Evolutionary conservation across 169 alveolate genomes (phyloP).

Genomic region (Besnoitia besnoiti): DNA sequence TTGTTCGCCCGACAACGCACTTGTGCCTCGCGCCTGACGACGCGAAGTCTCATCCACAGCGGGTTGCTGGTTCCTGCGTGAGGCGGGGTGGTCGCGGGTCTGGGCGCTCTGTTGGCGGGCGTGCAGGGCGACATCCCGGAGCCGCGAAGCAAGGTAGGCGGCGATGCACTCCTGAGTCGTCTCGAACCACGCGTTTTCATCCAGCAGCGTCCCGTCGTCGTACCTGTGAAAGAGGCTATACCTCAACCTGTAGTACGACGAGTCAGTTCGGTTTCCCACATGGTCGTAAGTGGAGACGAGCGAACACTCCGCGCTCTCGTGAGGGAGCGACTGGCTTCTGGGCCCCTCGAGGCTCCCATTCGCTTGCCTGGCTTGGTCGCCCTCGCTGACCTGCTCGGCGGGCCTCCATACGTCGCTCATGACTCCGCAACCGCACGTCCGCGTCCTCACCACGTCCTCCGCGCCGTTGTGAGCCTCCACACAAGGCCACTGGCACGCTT

Average conservation of each 20-base stretch:
- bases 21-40: too few species aligned
- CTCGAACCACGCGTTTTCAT: conserved; percentile 32
- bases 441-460: not conserved
- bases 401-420: not conserved
- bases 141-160: conserved; percentile 3
- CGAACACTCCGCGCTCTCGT: not conserved
- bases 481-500: not conserved
- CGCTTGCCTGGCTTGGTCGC: not conserved
- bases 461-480: not conserved
- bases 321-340: not conserved
- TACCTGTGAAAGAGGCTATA: conserved; percentile 14
- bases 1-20: too few species aligned
- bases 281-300: not conserved
- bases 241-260: conserved; percentile 6
- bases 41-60: too few species aligned
- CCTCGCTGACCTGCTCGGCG: not conserved
- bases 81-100: too few species aligned
- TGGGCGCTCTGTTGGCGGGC: not conserved
- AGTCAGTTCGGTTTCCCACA: conserved; percentile 35
- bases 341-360: not conserved
- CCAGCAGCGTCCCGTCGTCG: conserved; percentile 54
- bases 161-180: conserved; percentile 41
- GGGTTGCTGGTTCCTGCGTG: too few species aligned
- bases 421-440: not conserved
- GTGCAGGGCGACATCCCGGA: conserved; percentile 2